Percentiles rank a stretch among this genome's conserved stretches.
These are phyloP conservation scores for Clavispora vitiphila DNA, from an alignment of 805 yeast genomes.

Conservation along the genomic window DNA sequence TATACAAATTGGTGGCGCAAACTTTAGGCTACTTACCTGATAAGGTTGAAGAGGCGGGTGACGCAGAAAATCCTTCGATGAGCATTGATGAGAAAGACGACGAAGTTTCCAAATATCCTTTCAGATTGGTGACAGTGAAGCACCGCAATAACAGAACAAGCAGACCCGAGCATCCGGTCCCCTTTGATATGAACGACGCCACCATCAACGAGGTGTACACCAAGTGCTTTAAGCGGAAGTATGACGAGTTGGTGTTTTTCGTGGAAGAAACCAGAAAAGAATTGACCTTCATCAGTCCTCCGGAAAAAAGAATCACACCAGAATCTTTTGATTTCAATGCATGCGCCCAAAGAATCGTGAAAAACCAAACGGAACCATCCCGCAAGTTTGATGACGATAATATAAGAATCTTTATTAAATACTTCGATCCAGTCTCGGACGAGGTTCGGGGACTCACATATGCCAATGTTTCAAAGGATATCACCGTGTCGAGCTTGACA, in stretches of 20 bases:
- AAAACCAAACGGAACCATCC: slow-evolving; percentile 7
- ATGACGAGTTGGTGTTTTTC: slow-evolving; percentile 52
- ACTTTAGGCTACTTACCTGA: slow-evolving; percentile 28
- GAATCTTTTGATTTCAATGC: slow-evolving; percentile 21
- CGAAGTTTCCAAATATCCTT: slow-evolving; percentile 18
- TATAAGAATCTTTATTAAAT: slow-evolving; percentile 49
- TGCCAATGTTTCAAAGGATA: slow-evolving; percentile 45
- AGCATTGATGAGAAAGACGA: neutral
- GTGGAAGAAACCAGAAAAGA: slow-evolving; percentile 56
- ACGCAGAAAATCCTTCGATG: slow-evolving; percentile 2
- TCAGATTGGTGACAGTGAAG: slow-evolving; percentile 61
- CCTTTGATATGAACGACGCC: slow-evolving; percentile 23
- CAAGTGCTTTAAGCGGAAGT: slow-evolving; percentile 41
- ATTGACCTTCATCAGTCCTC: slow-evolving; percentile 18
- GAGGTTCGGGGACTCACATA: slow-evolving; percentile 65
- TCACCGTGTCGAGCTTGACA: slow-evolving; percentile 36
- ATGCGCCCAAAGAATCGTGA: slow-evolving; percentile 12
- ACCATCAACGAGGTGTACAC: slow-evolving; percentile 51
- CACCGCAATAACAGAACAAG: slow-evolving; percentile 67
- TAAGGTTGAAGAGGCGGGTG: slow-evolving; percentile 11
- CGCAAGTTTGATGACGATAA: slow-evolving; percentile 16
- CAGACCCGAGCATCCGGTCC: slow-evolving; percentile 48
- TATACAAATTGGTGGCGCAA: slow-evolving; percentile 47
- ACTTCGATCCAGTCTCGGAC: slow-evolving; percentile 55
- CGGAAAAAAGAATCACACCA: slow-evolving; percentile 12